These are phyloP conservation scores for Gossypium davidsonii DNA, from an alignment of 441 rosid genomes.

Conservation along the genomic window DNA sequence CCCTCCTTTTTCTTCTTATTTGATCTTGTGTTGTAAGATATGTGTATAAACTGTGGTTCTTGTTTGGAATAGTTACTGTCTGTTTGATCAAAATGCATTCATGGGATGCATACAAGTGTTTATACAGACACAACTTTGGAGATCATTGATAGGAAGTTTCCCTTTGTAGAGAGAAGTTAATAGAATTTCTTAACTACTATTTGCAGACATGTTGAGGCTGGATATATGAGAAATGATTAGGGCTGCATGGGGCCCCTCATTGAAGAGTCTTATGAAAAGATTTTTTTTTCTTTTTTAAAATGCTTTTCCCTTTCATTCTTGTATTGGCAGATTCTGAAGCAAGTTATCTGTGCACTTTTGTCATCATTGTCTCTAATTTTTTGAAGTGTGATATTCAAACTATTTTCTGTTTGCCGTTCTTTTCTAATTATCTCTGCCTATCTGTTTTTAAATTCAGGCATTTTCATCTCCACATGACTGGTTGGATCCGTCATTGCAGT, in stretches of 20 bases:
- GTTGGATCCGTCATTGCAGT: conserved; percentile 65
- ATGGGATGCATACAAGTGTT: neutral
- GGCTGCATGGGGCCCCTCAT: neutral
- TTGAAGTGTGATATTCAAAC: neutral
- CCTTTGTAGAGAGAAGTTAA: neutral
- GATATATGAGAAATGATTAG: neutral
- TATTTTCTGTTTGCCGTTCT: conserved; percentile 3
- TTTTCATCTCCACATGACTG: conserved; percentile 46
- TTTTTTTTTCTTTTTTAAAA: neutral
- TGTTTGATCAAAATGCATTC: neutral
- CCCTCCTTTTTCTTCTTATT: neutral
- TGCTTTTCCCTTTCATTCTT: neutral
- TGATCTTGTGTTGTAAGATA: neutral
- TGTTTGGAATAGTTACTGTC: neutral
- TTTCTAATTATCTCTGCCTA: conserved; percentile 12
- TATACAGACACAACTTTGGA: neutral
- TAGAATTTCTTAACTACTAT: neutral
- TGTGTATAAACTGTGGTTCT: neutral
- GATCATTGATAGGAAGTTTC: conserved; percentile 4
- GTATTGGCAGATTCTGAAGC: neutral
- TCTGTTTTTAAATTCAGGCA: conserved; percentile 40
- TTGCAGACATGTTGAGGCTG: neutral
- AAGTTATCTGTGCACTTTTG: neutral
- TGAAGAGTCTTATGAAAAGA: neutral
- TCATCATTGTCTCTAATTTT: neutral